phyloP scores from a whole-genome alignment of 192 early-diverging fungal species.

The Gaertneriomyces semiglobifer region DNA sequence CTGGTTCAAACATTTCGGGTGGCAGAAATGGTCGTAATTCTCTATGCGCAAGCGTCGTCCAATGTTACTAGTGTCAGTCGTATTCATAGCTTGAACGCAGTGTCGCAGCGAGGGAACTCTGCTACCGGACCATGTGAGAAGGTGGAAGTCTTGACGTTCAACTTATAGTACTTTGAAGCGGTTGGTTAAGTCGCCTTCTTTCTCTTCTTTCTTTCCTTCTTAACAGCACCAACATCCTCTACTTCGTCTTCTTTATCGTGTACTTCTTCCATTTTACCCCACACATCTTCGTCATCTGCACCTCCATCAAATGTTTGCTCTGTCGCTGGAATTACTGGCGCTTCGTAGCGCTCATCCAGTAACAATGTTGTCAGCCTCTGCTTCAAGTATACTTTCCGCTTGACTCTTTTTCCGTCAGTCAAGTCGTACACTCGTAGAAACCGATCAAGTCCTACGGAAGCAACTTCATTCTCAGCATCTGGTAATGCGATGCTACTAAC shows the following conservation, averaged over 20 bases:
- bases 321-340: slow-evolving; percentile 21
- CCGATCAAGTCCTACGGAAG: slow-evolving; percentile 71
- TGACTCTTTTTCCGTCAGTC: slow-evolving; percentile 28
- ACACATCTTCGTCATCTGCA: slow-evolving; percentile 64
- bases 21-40: too few species aligned
- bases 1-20: too few species aligned
- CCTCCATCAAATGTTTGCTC: slow-evolving; percentile 33
- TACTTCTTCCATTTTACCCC: slow-evolving; percentile 52
- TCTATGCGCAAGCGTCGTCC: too few species aligned
- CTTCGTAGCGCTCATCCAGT: slow-evolving; percentile 54
- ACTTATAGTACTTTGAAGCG: too few species aligned
- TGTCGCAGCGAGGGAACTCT: too few species aligned
- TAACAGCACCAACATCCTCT: not conserved
- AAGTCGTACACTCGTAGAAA: slow-evolving; percentile 74
- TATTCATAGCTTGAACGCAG: too few species aligned
- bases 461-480: slow-evolving; percentile 26
- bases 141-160: too few species aligned
- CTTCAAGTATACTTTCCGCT: slow-evolving; percentile 70
- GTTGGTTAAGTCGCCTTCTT: not conserved
- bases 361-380: slow-evolving; percentile 65
- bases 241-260: slow-evolving; percentile 6
- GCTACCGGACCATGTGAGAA: too few species aligned
- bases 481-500: slow-evolving; percentile 28
- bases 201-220: not conserved
- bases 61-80: too few species aligned